phyloP scores from a whole-genome alignment of 2,329 filamentous ascomycete genomes.

The Penicillium expansum region DNA sequence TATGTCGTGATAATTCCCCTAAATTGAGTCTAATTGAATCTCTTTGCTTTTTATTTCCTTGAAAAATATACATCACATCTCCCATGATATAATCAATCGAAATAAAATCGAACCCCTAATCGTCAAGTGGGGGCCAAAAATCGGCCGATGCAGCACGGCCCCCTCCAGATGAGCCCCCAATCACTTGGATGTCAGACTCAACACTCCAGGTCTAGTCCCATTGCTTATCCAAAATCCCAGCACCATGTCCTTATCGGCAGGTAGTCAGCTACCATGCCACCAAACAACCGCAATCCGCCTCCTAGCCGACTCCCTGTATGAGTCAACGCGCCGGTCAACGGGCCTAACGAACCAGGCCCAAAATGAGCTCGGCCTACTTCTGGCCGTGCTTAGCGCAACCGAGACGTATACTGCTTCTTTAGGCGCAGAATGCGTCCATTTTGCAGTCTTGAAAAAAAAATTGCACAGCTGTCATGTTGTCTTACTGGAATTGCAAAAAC shows the following conservation, averaged over 20 bases:
- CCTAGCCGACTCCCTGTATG: conserved; percentile 13
- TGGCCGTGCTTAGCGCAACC: conserved; percentile 2
- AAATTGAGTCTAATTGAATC: background rate
- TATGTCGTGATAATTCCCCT: background rate
- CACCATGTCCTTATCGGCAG: background rate
- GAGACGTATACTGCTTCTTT: conserved; percentile 1
- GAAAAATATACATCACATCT: background rate
- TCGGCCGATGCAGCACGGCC: too few species aligned
- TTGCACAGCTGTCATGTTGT: too few species aligned
- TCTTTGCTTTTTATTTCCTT: background rate
- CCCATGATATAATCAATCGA: background rate
- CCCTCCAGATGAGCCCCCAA: too few species aligned
- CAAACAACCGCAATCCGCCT: conserved; percentile 11
- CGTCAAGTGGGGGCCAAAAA: background rate
- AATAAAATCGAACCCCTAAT: background rate
- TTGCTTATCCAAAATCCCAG: background rate
- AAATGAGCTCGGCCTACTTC: conserved; percentile 16
- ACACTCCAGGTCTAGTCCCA: background rate
- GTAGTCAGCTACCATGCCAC: background rate
- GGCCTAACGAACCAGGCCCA: conserved; percentile 13
- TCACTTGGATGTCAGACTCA: background rate
- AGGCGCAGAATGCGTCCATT: too few species aligned
- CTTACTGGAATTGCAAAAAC: too few species aligned
- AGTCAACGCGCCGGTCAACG: conserved; percentile 12
- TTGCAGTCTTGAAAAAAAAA: too few species aligned